Conservation (phyloP, 1,284 basidiomycete species). For the Ganoderma lucidum region DNA sequence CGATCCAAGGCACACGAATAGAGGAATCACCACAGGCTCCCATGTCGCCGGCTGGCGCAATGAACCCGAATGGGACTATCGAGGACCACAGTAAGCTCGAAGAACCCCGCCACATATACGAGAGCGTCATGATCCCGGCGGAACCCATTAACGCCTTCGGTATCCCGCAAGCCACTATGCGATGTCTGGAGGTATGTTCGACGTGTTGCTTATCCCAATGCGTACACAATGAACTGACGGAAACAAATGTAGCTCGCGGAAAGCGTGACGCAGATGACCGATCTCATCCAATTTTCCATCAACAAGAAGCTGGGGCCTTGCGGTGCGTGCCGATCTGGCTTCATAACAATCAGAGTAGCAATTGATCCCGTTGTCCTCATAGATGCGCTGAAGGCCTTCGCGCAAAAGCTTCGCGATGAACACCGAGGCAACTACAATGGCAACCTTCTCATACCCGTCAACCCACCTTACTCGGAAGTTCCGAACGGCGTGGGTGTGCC, state of each 20-base stretch:
- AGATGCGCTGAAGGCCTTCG: slow-evolving; percentile 56
- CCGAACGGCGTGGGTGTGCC: neutral
- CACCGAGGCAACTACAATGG: slow-evolving; percentile 24
- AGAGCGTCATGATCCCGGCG: slow-evolving; percentile 68
- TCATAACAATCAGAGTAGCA: neutral
- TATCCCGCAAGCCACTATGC: slow-evolving; percentile 85
- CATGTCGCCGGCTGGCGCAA: slow-evolving; percentile 45
- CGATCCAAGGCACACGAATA: slow-evolving; percentile 57
- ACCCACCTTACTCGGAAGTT: neutral
- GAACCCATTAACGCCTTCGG: slow-evolving; percentile 87
- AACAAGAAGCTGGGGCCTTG: slow-evolving; percentile 63
- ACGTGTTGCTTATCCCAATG: neutral
- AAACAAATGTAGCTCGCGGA: slow-evolving; percentile 67
- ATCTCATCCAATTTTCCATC: slow-evolving; percentile 72
- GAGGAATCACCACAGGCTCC: slow-evolving; percentile 49
- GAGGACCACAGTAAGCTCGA: slow-evolving; percentile 59
- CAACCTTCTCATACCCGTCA: neutral
- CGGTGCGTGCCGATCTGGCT: slow-evolving; percentile 52
- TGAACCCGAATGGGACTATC: slow-evolving; percentile 41
- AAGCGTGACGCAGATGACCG: slow-evolving; percentile 77
- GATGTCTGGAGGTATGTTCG: slow-evolving; percentile 73
- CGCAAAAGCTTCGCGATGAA: slow-evolving; percentile 52
- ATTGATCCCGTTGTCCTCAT: neutral
- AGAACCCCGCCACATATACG: slow-evolving; percentile 64
- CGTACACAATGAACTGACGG: neutral